Percentiles rank a stretch among this genome's conserved stretches.
Evolutionary conservation across 768 basidiomycete genomes (phyloP).

Genomic region (Termitomyces sp.): DNA sequence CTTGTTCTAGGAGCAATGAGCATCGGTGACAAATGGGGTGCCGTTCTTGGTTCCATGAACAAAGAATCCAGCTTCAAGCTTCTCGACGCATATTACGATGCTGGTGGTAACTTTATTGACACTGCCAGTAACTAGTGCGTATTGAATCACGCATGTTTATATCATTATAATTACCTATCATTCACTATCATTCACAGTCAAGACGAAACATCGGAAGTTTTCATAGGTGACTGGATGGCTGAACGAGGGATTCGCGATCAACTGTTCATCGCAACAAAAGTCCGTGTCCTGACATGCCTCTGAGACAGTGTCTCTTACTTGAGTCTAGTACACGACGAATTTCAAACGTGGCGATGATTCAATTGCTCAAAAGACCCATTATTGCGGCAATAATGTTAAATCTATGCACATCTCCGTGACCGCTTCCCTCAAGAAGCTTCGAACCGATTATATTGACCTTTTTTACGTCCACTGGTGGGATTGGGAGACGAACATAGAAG

Average conservation of each 20-base stretch:
- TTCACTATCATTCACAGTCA: conserved; percentile 17
- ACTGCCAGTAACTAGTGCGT: conserved; percentile 34
- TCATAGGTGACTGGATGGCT: conserved; percentile 45
- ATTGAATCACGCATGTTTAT: neutral
- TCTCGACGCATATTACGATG: conserved; percentile 32
- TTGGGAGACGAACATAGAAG: conserved; percentile 44
- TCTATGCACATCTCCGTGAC: conserved; percentile 34
- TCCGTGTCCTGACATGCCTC: neutral
- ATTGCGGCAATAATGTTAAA: conserved; percentile 44
- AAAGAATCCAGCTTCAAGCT: conserved; percentile 34
- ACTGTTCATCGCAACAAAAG: conserved; percentile 40
- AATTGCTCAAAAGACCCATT: conserved; percentile 30
- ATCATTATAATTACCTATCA: neutral
- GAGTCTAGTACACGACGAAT: conserved; percentile 23
- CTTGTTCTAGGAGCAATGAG: conserved; percentile 43
- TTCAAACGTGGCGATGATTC: conserved; percentile 21
- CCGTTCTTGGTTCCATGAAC: conserved; percentile 25
- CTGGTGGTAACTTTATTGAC: conserved; percentile 38
- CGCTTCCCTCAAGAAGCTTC: conserved; percentile 40
- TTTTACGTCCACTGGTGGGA: conserved; percentile 50
- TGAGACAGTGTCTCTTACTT: neutral
- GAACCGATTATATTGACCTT: conserved; percentile 42
- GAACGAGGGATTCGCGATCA: conserved; percentile 35
- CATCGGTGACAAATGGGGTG: conserved; percentile 33
- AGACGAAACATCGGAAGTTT: conserved; percentile 34